Evolutionary conservation across 108 stramenopile species (phyloP), one percentile per base, ranked within the genome.

Genomic region (Fragilaria radians): DNA sequence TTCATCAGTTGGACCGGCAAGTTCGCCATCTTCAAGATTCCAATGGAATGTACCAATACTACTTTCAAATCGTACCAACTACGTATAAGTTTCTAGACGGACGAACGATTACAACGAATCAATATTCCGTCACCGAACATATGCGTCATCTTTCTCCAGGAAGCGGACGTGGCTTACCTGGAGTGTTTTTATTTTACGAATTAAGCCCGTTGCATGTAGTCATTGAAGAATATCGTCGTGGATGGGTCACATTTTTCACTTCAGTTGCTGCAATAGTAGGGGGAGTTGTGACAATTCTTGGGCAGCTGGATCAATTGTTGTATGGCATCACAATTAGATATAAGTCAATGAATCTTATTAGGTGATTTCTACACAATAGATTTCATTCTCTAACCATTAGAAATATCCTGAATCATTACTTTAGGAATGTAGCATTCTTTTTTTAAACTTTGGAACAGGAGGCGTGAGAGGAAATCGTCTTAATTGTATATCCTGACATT

Each of bases 141-240:
- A 68, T 95, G 50, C 71, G 94, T 24, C 97, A 97, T 73, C 91
- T 97, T 3, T 74, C 78, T 27, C 92, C 94, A 5, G 97, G 97
- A 31, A 62, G 74, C 23, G 73, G 73, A 25, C 76, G 93, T 34
- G 97, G 96, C 42, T 72, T 98, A 25, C 97, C 96, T 4, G 96
- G 97, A 11, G 93, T 98, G 5, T 98, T 95, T 65, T 96, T 98
- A 77, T 95, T 93, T 61, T 98, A 98, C 72, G 95, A 98, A 74
- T 83, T 97, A 4, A 83, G 81, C 5, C 89, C 97, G 4, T 57
- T 98, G 55, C 94, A 95, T 61, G 95, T 95, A 5, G 75, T 86
- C 46, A 85, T 97, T 58, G 91, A 96, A 65, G 96, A 91, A 51
- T 86, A 82, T 62, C 74, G 83, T 28, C 65, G 76, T 47, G 94